Evolutionary conservation across 306 rosid species (phyloP).

Genomic region (Acacia confusa): DNA sequence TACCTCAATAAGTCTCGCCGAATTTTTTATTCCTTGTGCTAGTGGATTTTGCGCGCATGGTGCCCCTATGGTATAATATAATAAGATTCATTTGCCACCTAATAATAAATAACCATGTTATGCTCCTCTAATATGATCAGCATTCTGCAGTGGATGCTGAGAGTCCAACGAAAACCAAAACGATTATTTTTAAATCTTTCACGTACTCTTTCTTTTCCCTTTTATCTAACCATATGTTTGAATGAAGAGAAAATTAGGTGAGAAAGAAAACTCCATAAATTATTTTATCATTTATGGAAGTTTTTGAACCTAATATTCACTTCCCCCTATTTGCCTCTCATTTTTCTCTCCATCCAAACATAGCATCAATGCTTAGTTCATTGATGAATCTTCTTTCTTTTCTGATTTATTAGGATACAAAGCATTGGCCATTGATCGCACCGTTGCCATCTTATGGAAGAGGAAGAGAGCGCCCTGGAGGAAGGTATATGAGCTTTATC

Average conservation of each 20-base stretch:
- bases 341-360: too few species aligned
- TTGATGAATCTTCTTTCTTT: constrained; percentile 16
- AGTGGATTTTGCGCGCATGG: neutral
- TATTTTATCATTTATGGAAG: too few species aligned
- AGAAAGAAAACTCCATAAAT: too few species aligned
- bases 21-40: neutral
- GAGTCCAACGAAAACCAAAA: neutral
- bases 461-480: constrained; percentile 93
- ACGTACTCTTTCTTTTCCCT: neutral
- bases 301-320: too few species aligned
- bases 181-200: neutral
- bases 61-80: neutral
- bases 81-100: neutral
- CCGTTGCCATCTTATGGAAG: constrained; percentile 97
- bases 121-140: constrained; percentile 7
- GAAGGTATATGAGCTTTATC: constrained; percentile 77
- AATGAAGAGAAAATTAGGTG: too few species aligned
- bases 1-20: neutral
- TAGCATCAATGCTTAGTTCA: neutral
- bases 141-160: constrained; percentile 20
- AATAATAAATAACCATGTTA: neutral
- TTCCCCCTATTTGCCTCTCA: too few species aligned
- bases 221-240: neutral
- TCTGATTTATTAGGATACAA: constrained; percentile 53
- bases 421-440: constrained; percentile 78